phyloP scores from a whole-genome alignment of 352 stramenopile genomes.

The Phytophthora sansomeana region DNA sequence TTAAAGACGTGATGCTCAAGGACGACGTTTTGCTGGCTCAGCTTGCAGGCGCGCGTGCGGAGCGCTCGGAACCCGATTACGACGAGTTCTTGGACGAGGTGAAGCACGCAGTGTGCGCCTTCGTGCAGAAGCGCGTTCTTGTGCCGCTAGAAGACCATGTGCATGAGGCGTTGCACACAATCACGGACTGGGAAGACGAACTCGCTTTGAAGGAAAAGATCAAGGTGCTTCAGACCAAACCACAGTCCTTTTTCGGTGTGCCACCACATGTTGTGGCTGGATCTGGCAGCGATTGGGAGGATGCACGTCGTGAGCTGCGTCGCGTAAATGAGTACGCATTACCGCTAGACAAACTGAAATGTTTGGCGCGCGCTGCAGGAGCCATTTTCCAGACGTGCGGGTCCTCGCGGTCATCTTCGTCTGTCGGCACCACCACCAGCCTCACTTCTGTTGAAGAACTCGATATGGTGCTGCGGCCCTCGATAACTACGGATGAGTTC shows the following conservation, averaged over 20 bases:
- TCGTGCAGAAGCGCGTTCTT: conserved; percentile 61
- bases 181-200: conserved; percentile 61
- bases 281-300: conserved; percentile 62
- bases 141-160: conserved; percentile 72
- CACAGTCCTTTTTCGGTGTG: conserved; percentile 65
- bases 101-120: conserved; percentile 56
- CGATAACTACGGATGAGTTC: conserved; percentile 74
- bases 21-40: conserved; percentile 49
- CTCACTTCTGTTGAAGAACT: conserved; percentile 49
- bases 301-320: conserved; percentile 59
- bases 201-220: conserved; percentile 58
- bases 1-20: conserved; percentile 58
- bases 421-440: conserved; percentile 31
- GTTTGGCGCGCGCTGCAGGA: conserved; percentile 62
- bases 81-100: conserved; percentile 72
- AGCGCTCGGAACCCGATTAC: conserved; percentile 53
- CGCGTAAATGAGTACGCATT: conserved; percentile 66
- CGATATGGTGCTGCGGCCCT: conserved; percentile 42
- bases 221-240: conserved; percentile 59
- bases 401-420: conserved; percentile 32
- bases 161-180: conserved; percentile 58
- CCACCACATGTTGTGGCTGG: conserved; percentile 46
- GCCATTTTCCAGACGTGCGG: conserved; percentile 62
- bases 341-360: conserved; percentile 78
- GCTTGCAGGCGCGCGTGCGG: conserved; percentile 38